phyloP scores from a whole-genome alignment of 2,329 filamentous ascomycete genomes.

The Elsinoe perseae region DNA sequence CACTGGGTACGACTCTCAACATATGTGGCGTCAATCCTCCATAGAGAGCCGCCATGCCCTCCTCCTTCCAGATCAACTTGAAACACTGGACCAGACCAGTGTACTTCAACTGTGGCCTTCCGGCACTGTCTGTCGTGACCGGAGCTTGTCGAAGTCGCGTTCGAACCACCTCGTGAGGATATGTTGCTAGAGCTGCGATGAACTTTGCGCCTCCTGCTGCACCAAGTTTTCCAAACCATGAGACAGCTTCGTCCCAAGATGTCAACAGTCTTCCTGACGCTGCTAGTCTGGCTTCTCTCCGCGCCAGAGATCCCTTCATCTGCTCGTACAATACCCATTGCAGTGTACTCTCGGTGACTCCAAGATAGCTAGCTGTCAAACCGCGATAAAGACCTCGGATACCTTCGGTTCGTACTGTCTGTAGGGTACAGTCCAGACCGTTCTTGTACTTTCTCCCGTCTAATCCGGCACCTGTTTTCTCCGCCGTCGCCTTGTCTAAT shows the following conservation, averaged over 20 bases:
- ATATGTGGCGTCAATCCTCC: constrained; percentile 88
- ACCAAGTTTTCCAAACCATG: constrained; percentile 70
- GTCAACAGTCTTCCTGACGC: constrained; percentile 55
- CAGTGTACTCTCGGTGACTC: constrained; percentile 79
- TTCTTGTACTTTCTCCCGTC: constrained; percentile 69
- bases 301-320: constrained; percentile 67
- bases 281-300: constrained; percentile 50
- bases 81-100: constrained; percentile 85
- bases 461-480: constrained; percentile 43
- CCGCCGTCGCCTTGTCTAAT: constrained; percentile 75
- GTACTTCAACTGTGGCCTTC: constrained; percentile 68
- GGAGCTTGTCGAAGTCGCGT: constrained; percentile 81
- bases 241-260: constrained; percentile 64
- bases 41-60: constrained; percentile 78
- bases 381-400: constrained; percentile 78
- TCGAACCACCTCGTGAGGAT: constrained; percentile 85
- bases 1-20: constrained; percentile 81
- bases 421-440: constrained; percentile 76
- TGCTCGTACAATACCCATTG: constrained; percentile 95
- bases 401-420: constrained; percentile 75
- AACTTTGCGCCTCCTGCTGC: constrained; percentile 81
- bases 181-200: constrained; percentile 73
- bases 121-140: constrained; percentile 36
- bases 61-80: constrained; percentile 76
- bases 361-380: constrained; percentile 83